Base-by-base conservation (phyloP, 192 early-diverging fungal genomes). In the Allomyces javanicus region DNA sequence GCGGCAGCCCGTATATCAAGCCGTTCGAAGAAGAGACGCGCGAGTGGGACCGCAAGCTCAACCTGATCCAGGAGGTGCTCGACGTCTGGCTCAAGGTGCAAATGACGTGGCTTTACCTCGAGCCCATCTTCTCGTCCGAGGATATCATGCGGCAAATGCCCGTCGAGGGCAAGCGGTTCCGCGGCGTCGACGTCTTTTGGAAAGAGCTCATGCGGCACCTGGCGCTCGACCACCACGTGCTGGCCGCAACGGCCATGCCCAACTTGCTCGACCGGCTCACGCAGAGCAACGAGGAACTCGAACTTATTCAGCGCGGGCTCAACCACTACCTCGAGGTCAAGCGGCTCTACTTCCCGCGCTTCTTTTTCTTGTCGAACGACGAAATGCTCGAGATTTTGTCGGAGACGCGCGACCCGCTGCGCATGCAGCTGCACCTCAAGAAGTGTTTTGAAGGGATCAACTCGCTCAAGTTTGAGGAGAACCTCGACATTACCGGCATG, bases 61-160 rank as follows among this genome's bases (percentile, higher is more conserved):
- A 93, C 73, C 85, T 93, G 24, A 84, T 98, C 55, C 93, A 96
- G 70, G 80, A 91, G 43, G 82, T 99, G 50, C 93, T 99, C 71
- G 95, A 99, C 79, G 89, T 97, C 4, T 99, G 97, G 97, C 93
- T 97, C 63, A 94, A 98, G 75, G 97, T 99, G 44, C 97, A 99
- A 77, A 85, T 96, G 55, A 96, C 97, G 72, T 99, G 95, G 94
- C 96, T 99, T 22, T 99, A 99, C 71, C 77, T 99, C 58, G 94
- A 99, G 72, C 96, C 94, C 43, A 98, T 99, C 66, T 99, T 99
- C 72, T 86, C 89, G 50, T 94, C 88, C 65, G 90, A 87, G 7
- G 95, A 99, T 67, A 99, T 99, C 78, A 96, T 94, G 74, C 90
- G 94, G 65, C 78, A 98, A 44, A 74, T 99, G 10, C 97, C 97